Evolutionary conservation across 176 grass and related monocot species (phyloP), one percentile per base, ranked within the genome.

Genomic region (Zea luxurians): DNA sequence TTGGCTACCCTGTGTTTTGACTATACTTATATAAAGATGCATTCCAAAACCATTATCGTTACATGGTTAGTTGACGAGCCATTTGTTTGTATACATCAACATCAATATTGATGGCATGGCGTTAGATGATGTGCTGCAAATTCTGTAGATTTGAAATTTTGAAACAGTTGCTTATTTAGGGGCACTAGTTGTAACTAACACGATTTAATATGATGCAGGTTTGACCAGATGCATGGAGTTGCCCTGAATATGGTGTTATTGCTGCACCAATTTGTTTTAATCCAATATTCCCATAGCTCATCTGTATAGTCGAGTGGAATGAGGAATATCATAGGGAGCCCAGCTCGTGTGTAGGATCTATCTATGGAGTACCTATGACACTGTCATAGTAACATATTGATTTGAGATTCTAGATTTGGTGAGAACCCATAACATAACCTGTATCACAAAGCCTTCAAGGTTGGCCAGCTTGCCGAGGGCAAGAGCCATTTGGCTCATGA

Each of bases 391-490:
- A 61, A 61, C 58, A 61, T 61, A 61, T 61, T 10, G 58, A 61
- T 61, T 61, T 61, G 58, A 61, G 34, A 78, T 66, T 78, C 17
- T 48, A 81, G 59, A 66, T 71, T 37, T 34, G 48, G 69, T 53
- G 52, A 21, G 40, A 46, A 62, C 77, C 12, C 8, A 68, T 37
- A 64, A 97, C 8, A 68, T 37, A 64, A 97, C 89, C 91, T 97
- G 91, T 90, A 86, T 85, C 48, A 91, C 84, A 81, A 97, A 97
- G 27, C 94, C 87, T 86, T 97, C 94, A 72, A 92, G 89, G 77
- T 91, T 97, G 38, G 89, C 80, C 45, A 97, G 84, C 76, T 93
- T 91, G 73, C 87, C 70, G 3, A 97, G 78, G 46, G 91, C 94
- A 61, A 91, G 44, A 27, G 79, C 87, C 94, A 97, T 93, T 37